These are phyloP conservation scores for Candida gigantensis DNA, from an alignment of 1,139 yeast species.

Conservation along the genomic window DNA sequence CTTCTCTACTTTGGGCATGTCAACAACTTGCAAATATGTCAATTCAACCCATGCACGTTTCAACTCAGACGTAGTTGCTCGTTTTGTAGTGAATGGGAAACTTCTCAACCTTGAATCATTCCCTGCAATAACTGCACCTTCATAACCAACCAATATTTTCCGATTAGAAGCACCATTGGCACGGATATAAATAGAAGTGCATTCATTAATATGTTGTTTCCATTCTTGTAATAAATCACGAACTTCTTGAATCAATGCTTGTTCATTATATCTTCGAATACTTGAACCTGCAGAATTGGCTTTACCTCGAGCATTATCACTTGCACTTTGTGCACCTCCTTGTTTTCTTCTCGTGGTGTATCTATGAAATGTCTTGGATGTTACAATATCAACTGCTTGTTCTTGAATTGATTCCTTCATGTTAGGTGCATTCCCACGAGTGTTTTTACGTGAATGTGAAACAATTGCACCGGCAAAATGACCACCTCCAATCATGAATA, in stretches of 20 bases:
- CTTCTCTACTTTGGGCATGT: conserved; percentile 53
- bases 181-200: conserved; percentile 74
- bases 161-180: conserved; percentile 78
- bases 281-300: conserved; percentile 97
- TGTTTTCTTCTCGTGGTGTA: conserved; percentile 96
- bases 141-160: conserved; percentile 67
- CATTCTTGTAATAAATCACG: conserved; percentile 66
- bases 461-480: conserved; percentile 96
- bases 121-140: conserved; percentile 47
- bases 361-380: conserved; percentile 87
- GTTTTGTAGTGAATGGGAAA: conserved; percentile 85
- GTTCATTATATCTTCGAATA: conserved; percentile 86
- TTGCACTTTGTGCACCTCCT: conserved; percentile 95
- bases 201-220: conserved; percentile 57
- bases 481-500: conserved; percentile 96
- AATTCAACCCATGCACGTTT: conserved; percentile 83
- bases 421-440: conserved; percentile 54
- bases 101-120: conserved; percentile 60
- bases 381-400: conserved; percentile 65
- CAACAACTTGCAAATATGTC: conserved; percentile 56
- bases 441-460: conserved; percentile 62
- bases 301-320: conserved; percentile 88
- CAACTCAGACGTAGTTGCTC: conserved; percentile 84
- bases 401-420: conserved; percentile 46
- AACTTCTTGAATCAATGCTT: conserved; percentile 76